A percentile compares a stretch with the other conserved stretches of the same genome.
Conservation (phyloP, 352 stramenopile genomes). For the Phytopythium chamaehyphon region DNA sequence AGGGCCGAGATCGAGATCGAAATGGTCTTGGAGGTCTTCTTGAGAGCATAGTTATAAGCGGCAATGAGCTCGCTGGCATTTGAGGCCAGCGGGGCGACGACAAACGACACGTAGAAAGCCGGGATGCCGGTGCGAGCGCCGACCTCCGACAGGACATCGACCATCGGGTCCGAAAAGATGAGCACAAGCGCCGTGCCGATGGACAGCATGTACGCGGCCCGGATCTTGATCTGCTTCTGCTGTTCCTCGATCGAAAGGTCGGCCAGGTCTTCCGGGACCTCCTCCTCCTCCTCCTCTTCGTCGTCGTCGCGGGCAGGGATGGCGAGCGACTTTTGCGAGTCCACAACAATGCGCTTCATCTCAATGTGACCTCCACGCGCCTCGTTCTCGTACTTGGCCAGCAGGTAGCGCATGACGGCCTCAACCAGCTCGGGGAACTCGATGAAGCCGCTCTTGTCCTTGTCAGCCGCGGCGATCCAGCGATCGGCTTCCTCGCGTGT, state of each 20-base stretch:
- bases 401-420: conserved; percentile 82
- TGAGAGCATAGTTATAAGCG: conserved; percentile 96
- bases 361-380: conserved; percentile 40
- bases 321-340: conserved; percentile 41
- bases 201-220: conserved; percentile 92
- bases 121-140: conserved; percentile 87
- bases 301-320: conserved; percentile 52
- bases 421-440: conserved; percentile 94
- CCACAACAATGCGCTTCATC: conserved; percentile 42
- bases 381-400: conserved; percentile 75
- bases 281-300: conserved; percentile 91
- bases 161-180: conserved; percentile 97
- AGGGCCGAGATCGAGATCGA: conserved; percentile 93
- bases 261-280: conserved; percentile 93
- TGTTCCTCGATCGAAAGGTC: conserved; percentile 94
- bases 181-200: conserved; percentile 93
- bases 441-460: conserved; percentile 88
- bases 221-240: conserved; percentile 94
- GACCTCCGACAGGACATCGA: conserved; percentile 95
- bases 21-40: conserved; percentile 98
- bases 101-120: conserved; percentile 98
- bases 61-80: conserved; percentile 98
- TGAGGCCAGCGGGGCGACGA: conserved; percentile 95
- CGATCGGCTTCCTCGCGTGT: conserved; percentile 65
- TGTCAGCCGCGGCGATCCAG: conserved; percentile 90